Evolutionary conservation across 148 eudicot species (phyloP).

Genomic region (Agrostemma githago): DNA sequence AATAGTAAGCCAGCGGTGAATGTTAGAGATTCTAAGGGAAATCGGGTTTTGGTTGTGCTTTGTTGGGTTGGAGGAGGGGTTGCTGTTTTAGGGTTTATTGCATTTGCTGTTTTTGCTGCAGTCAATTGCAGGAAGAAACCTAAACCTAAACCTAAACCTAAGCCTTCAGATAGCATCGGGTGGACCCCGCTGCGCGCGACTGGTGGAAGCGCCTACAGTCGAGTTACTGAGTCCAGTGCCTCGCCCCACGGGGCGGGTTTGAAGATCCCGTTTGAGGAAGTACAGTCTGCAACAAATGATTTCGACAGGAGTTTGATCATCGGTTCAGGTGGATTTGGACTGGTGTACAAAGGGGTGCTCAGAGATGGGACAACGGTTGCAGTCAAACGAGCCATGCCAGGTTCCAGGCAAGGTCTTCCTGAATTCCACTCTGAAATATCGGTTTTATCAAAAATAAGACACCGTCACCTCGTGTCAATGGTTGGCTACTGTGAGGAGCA

Average conservation of each 20-base stretch:
- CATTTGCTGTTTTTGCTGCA: slow-evolving; percentile 31
- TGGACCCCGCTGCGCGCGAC: slow-evolving; percentile 60
- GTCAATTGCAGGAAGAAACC: slow-evolving; percentile 38
- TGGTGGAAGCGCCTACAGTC: slow-evolving; percentile 49
- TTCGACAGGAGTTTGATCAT: slow-evolving; percentile 59
- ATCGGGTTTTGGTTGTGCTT: slow-evolving; percentile 36
- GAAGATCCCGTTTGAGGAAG: slow-evolving; percentile 66
- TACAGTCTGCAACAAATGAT: slow-evolving; percentile 63
- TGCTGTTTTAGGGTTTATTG: slow-evolving; percentile 28
- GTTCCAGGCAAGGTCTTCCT: slow-evolving; percentile 89
- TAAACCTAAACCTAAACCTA: slow-evolving; percentile 17
- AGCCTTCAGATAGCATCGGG: slow-evolving; percentile 54
- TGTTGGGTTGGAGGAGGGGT: slow-evolving; percentile 49
- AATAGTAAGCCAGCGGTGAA: slow-evolving; percentile 23
- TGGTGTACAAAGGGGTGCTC: slow-evolving; percentile 74
- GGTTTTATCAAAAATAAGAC: slow-evolving; percentile 67
- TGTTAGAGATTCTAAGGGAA: slow-evolving; percentile 26
- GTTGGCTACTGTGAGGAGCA: slow-evolving; percentile 92
- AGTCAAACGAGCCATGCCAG: slow-evolving; percentile 80
- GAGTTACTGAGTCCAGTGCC: slow-evolving; percentile 43
- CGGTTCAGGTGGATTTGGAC: slow-evolving; percentile 90
- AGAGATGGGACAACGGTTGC: slow-evolving; percentile 61
- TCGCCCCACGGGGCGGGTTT: slow-evolving; percentile 48
- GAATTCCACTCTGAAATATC: slow-evolving; percentile 90
- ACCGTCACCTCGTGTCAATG: slow-evolving; percentile 80